These are phyloP conservation scores for Casaregolazyma suthepensis DNA, from an alignment of 1,139 yeast species.

Conservation along the genomic window DNA sequence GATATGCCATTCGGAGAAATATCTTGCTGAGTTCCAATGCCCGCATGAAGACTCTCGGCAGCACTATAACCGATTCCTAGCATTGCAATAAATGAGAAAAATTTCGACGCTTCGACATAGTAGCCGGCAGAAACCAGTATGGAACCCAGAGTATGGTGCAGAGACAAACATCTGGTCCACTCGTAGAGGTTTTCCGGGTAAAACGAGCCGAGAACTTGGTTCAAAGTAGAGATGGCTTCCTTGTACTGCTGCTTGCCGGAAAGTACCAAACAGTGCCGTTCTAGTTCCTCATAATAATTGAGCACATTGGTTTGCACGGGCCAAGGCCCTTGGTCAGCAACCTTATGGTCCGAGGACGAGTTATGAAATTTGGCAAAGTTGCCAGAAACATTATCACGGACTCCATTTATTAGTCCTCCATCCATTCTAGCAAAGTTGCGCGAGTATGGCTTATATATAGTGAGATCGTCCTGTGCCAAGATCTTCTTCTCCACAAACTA, in stretches of 20 bases:
- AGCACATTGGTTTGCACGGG: neutral
- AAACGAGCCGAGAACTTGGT: constrained; percentile 1
- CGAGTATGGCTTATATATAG: neutral
- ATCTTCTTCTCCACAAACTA: neutral
- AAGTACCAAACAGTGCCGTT: constrained; percentile 3
- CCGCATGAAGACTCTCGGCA: neutral
- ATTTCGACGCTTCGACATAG: constrained; percentile 17
- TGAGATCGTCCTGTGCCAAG: neutral
- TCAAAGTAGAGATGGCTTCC: constrained; percentile 1
- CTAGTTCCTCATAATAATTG: constrained; percentile 1
- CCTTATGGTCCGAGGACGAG: neutral
- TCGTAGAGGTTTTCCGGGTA: constrained; percentile 11
- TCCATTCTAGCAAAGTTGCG: neutral
- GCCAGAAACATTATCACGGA: neutral
- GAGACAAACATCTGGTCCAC: constrained; percentile 25
- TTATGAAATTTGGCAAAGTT: neutral
- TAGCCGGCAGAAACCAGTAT: constrained; percentile 18
- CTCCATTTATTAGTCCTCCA: neutral
- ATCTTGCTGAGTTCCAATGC: constrained; percentile 7
- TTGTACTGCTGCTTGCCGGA: constrained; percentile 2
- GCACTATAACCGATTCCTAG: constrained; percentile 8
- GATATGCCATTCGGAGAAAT: constrained; percentile 4
- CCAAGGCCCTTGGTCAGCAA: neutral
- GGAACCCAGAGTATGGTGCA: constrained; percentile 29
- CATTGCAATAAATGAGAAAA: constrained; percentile 20